phyloP scores from a whole-genome alignment of 1,284 basidiomycete species.

The Mycosarcoma maydis region DNA sequence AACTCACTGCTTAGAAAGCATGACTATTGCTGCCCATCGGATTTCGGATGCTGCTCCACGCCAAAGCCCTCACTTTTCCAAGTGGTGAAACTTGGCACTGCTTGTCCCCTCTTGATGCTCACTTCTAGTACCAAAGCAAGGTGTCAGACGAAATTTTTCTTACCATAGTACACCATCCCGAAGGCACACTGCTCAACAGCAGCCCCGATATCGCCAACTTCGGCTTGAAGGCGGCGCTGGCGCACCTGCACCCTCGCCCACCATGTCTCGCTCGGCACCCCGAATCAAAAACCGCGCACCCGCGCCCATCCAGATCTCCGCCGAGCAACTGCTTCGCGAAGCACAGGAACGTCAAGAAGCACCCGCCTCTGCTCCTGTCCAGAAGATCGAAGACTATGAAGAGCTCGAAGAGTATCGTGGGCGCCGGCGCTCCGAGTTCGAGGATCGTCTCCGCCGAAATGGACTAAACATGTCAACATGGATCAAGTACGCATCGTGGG shows the following conservation, averaged over 20 bases:
- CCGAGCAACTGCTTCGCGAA: slow-evolving; percentile 96
- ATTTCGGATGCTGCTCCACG: too few relatives aligned
- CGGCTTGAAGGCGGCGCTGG: not conserved
- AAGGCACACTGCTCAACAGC: too few relatives aligned
- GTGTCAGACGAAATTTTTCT: too few relatives aligned
- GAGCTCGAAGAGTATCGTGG: slow-evolving; percentile 96
- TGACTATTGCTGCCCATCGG: too few relatives aligned
- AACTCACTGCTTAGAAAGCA: not conserved
- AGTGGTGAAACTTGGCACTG: too few relatives aligned
- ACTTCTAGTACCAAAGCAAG: too few relatives aligned
- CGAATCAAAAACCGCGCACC: slow-evolving; percentile 92
- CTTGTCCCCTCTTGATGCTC: too few relatives aligned
- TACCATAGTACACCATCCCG: too few relatives aligned
- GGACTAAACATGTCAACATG: slow-evolving; percentile 74
- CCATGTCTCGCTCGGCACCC: slow-evolving; percentile 67
- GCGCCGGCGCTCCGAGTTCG: slow-evolving; percentile 93
- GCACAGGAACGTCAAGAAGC: slow-evolving; percentile 97
- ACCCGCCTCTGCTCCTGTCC: slow-evolving; percentile 72
- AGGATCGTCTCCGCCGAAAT: slow-evolving; percentile 90
- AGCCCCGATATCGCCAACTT: too few relatives aligned
- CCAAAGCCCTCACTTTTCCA: too few relatives aligned
- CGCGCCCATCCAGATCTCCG: slow-evolving; percentile 94
- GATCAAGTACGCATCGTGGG: slow-evolving; percentile 75
- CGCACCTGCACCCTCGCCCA: slow-evolving; percentile 43
- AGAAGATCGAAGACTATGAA: slow-evolving; percentile 88